Conservation (phyloP, 2,329 filamentous ascomycete genomes). For the Calonectria fujianensis region DNA sequence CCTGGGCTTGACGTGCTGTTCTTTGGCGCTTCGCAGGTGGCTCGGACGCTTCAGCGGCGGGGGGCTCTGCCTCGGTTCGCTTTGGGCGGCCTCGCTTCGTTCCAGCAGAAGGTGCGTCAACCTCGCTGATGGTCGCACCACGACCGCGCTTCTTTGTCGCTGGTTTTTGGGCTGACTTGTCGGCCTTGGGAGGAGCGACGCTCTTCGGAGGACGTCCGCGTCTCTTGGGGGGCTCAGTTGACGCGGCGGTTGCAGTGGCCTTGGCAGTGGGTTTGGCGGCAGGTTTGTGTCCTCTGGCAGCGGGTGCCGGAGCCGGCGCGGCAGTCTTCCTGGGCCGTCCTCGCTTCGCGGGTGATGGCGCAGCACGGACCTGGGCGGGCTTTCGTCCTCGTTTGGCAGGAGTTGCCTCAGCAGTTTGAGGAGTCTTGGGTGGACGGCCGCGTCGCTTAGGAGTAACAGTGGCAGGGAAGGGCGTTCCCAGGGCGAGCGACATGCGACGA, state of each 20-base stretch:
- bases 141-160: slow-evolving; percentile 49
- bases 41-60: slow-evolving; percentile 40
- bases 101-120: slow-evolving; percentile 19
- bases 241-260: not conserved
- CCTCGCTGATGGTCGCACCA: slow-evolving; percentile 27
- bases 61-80: slow-evolving; percentile 38
- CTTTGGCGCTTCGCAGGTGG: slow-evolving; percentile 49
- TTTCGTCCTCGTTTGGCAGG: slow-evolving; percentile 36
- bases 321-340: slow-evolving; percentile 44
- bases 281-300: slow-evolving; percentile 40
- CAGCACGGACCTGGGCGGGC: slow-evolving; percentile 39
- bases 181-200: not conserved
- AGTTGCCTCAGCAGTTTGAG: slow-evolving; percentile 31
- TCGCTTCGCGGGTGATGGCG: slow-evolving; percentile 50
- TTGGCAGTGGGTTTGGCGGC: slow-evolving; percentile 35
- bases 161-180: slow-evolving; percentile 32
- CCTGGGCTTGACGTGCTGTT: slow-evolving; percentile 39
- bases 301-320: slow-evolving; percentile 24
- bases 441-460: slow-evolving; percentile 49
- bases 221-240: slow-evolving; percentile 42
- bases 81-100: slow-evolving; percentile 49
- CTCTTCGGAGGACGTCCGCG: slow-evolving; percentile 50
- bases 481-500: slow-evolving; percentile 19
- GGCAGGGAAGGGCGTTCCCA: slow-evolving; percentile 28
- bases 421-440: slow-evolving; percentile 49